Evolutionary conservation across 164 flowering plant genomes (phyloP).

Genomic region (Tetracentron sinense): DNA sequence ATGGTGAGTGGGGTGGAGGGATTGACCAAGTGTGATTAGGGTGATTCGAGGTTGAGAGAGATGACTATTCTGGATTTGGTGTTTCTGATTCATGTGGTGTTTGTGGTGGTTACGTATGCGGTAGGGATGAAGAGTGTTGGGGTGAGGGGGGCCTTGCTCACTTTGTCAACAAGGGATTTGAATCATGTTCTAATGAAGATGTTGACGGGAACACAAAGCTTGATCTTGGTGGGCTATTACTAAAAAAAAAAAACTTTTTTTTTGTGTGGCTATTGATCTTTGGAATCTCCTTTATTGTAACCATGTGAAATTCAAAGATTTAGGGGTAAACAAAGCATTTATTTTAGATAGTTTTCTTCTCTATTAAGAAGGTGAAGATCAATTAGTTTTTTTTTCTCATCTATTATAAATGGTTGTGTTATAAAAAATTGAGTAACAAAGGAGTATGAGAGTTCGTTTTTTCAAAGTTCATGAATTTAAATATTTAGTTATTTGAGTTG

Average conservation of each 20-base stretch:
- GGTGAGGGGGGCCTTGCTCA: slow-evolving; percentile 62
- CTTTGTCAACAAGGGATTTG: slow-evolving; percentile 24
- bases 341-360: too few relatives aligned
- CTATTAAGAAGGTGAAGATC: too few relatives aligned
- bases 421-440: too few relatives aligned
- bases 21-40: slow-evolving; percentile 83
- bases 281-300: neutral
- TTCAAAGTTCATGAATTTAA: too few relatives aligned
- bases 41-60: slow-evolving; percentile 73
- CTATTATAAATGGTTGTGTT: too few relatives aligned
- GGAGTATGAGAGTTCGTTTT: too few relatives aligned
- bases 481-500: too few relatives aligned
- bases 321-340: neutral
- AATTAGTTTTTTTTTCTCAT: too few relatives aligned
- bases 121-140: slow-evolving; percentile 49
- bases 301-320: neutral
- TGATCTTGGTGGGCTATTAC: slow-evolving; percentile 8
- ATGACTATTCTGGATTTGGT: slow-evolving; percentile 72
- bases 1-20: slow-evolving; percentile 86
- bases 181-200: slow-evolving; percentile 64
- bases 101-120: slow-evolving; percentile 49
- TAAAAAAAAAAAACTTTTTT: too few relatives aligned
- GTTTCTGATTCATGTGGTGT: slow-evolving; percentile 50
- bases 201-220: slow-evolving; percentile 26
- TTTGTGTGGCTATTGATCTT: neutral